Evolutionary conservation across 75 land plant species (phyloP), one percentile per base, ranked within the genome.

Genomic region (Selaginella tamariscina): DNA sequence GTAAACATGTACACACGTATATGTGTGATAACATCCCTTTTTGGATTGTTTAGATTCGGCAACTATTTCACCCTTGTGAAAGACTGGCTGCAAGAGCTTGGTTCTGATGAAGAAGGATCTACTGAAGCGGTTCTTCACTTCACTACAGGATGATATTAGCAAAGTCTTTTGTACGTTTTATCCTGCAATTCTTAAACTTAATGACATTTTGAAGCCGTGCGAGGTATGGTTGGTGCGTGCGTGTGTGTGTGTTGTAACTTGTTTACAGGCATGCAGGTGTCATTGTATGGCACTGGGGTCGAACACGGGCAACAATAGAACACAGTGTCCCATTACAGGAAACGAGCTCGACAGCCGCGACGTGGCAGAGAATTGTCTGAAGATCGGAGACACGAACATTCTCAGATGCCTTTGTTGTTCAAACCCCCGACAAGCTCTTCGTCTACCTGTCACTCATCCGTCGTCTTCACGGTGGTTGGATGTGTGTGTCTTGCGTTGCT

Each of bases 191-290:
- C 56, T 73, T 59, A 83, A 74, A 22, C 74, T 85, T 11, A 32
- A 31, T 64, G 88, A 88, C 68, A 73, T 70, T 0, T 78, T 88
- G 33, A 33, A 28, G 39, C 68, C 84, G 55, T 83, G 82, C 67
- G 78, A 81, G 85, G 91, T 88, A 22, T 1, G 65, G 21, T 67
- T 24, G 28, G 28, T 5, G 20, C 20, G 22, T 23, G 66, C 0
- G 24, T 9, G 2, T 27, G 1, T 26, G 0, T 24, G 56, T 65
- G 29, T 68, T 68, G 28, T 56, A 68, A 54, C 56, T 23, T 24
- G 8, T 26, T 28, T 15, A 55, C 65, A 88, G 91, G 72, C 84
- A 33, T 88, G 91, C 82, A 82, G 91, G 71, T 88, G 91, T 59
- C 91, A 88, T 83, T 87, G 91, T 27, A 56, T 74, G 57, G 76